Percentiles rank a stretch among this genome's conserved stretches.
These are phyloP conservation scores for Penicillium pancosmium DNA, from an alignment of 495 filamentous ascomycete species.

Conservation along the genomic window DNA sequence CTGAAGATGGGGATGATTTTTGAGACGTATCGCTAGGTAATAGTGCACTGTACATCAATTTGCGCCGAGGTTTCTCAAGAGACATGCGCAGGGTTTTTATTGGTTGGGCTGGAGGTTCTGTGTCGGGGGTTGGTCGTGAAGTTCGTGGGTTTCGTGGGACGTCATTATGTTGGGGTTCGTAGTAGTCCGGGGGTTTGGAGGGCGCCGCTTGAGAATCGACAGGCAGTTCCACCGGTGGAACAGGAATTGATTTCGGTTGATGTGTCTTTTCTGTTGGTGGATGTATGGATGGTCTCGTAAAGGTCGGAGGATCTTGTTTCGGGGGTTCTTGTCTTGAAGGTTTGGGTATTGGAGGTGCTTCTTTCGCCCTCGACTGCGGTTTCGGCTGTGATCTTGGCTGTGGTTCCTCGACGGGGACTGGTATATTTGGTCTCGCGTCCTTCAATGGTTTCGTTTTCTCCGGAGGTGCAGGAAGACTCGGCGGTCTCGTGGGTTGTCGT, in stretches of 20 bases:
- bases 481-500: slow-evolving; percentile 1
- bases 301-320: slow-evolving; percentile 2
- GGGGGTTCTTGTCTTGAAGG: background rate
- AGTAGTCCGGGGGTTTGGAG: background rate
- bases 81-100: slow-evolving; percentile 38
- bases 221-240: background rate
- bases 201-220: background rate
- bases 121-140: slow-evolving; percentile 6
- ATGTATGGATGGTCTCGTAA: slow-evolving; percentile 6
- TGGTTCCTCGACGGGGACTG: background rate
- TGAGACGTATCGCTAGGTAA: slow-evolving; percentile 29
- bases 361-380: background rate
- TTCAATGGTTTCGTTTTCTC: background rate
- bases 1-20: slow-evolving; percentile 11
- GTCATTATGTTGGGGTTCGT: background rate
- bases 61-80: slow-evolving; percentile 43
- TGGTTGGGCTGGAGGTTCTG: slow-evolving; percentile 1
- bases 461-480: slow-evolving; percentile 4
- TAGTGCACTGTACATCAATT: slow-evolving; percentile 52
- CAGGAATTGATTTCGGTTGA: background rate
- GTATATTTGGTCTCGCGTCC: background rate
- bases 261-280: background rate
- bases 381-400: slow-evolving; percentile 1
- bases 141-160: slow-evolving; percentile 8
- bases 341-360: background rate